phyloP scores from a whole-genome alignment of 352 stramenopile species.

The Phytophthora sp. region DNA sequence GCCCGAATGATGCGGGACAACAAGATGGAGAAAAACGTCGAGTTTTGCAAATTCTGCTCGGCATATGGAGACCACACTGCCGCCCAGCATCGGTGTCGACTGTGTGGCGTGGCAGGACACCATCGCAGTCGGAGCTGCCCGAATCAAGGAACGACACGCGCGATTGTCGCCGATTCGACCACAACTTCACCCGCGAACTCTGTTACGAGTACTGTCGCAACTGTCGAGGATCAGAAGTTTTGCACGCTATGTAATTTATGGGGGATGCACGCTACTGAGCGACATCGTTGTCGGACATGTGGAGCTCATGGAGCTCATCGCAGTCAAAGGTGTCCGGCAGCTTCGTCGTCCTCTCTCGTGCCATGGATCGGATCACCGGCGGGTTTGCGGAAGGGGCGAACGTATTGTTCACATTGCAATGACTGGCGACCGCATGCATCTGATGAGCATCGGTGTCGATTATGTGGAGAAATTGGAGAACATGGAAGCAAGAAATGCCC shows the following conservation, averaged over 20 bases:
- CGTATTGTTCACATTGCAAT: slow-evolving; percentile 69
- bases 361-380: slow-evolving; percentile 58
- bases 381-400: slow-evolving; percentile 45
- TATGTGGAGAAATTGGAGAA: slow-evolving; percentile 62
- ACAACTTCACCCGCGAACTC: background rate
- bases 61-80: slow-evolving; percentile 73
- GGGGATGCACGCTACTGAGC: slow-evolving; percentile 62
- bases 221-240: slow-evolving; percentile 44
- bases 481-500: slow-evolving; percentile 75
- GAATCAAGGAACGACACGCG: slow-evolving; percentile 14
- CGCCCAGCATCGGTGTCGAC: slow-evolving; percentile 63
- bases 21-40: slow-evolving; percentile 44
- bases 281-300: slow-evolving; percentile 67
- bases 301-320: slow-evolving; percentile 59
- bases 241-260: slow-evolving; percentile 66
- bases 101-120: slow-evolving; percentile 59
- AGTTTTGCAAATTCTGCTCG: slow-evolving; percentile 79
- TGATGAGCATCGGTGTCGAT: slow-evolving; percentile 65
- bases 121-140: slow-evolving; percentile 71
- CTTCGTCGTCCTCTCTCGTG: slow-evolving; percentile 28
- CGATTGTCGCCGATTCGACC: background rate
- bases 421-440: slow-evolving; percentile 60
- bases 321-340: slow-evolving; percentile 51
- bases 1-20: slow-evolving; percentile 34
- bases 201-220: slow-evolving; percentile 11